phyloP scores from a whole-genome alignment of 495 filamentous ascomycete genomes.

The Durotheca rogersii region DNA sequence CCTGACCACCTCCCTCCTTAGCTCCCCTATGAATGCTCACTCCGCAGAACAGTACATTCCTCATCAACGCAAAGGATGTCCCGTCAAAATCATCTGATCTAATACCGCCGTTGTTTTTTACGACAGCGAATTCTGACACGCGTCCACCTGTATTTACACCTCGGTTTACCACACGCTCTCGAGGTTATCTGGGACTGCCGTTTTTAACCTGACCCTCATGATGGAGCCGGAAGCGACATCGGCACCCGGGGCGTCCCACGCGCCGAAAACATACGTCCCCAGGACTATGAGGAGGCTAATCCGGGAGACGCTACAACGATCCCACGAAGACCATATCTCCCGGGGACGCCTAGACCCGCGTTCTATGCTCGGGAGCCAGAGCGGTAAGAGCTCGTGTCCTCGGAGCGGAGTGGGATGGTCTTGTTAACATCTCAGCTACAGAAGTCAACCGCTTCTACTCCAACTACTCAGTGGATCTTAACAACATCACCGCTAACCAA shows the following conservation, averaged over 20 bases:
- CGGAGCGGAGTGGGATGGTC: background rate
- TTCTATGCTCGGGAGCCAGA: background rate
- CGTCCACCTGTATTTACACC: too few species aligned
- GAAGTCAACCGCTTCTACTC: constrained; percentile 21
- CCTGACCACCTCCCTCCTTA: too few species aligned
- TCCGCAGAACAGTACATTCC: too few species aligned
- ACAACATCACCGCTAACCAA: constrained; percentile 10
- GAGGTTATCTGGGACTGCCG: too few species aligned
- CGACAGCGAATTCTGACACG: too few species aligned
- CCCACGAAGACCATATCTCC: background rate
- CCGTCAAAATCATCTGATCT: too few species aligned
- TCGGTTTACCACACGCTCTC: too few species aligned
- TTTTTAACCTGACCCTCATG: too few species aligned
- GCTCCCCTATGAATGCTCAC: too few species aligned
- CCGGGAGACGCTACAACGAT: background rate
- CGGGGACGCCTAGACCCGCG: constrained; percentile 8
- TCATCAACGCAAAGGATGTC: too few species aligned
- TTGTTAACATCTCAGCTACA: constrained; percentile 4
- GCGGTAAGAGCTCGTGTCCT: background rate
- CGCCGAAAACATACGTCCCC: background rate
- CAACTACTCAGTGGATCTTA: background rate
- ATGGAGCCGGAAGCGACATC: too few species aligned
- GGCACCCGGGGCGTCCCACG: background rate
- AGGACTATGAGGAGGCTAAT: background rate
- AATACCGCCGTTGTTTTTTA: too few species aligned